Base-by-base conservation (phyloP, 2,329 filamentous ascomycete species). In the Colletotrichum shisoi region DNA sequence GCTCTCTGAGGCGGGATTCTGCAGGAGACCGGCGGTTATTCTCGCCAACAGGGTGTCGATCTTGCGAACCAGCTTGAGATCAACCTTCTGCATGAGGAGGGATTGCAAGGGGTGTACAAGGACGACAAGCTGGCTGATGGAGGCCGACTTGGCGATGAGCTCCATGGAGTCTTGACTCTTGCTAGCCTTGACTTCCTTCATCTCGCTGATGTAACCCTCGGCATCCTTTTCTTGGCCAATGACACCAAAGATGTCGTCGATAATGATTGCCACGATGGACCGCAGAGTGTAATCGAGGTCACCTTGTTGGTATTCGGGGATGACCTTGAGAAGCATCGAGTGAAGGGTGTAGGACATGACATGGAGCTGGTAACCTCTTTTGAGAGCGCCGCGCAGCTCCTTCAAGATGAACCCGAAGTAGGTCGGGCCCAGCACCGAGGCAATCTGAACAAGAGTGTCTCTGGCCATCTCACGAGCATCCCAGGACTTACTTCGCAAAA, bases 91-190 rank as follows among this genome's bases (percentile, higher is more conserved):
- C 62, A 90, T 84, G 44, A 99, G 80, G 21, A 99, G 82, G 8
- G 88, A 83, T 73, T 92, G 91, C 53, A 98, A 82, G 1, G 95
- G 96, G 60, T 84, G 84, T 57, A 97, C 84, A 4, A 99, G 86
- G 57, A 90, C 87, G 54, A 90, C 88, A 6, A 98, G 84, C 63
- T 89, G 87, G 58, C 80, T 82, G 27, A 97, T 83, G 1, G 93
- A 94, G 1, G 92, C 89, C 54, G 89, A 93, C 74, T 90, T 92
- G 31, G 95, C 91, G 70, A 98, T 84, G 17, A 98, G 83, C 77
- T 98, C 94, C 89, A 98, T 96, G 0, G 95, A 96, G 75, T 99
- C 96, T 74, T 94, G 96, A 75, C 94, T 97, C 82, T 98, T 99
- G 82, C 92, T 97, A 78, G 92, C 95, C 82, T 97, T 98, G 63